These are phyloP conservation scores for Monosporascus sp. DNA, from an alignment of 2,329 filamentous ascomycete species.

Conservation along the genomic window DNA sequence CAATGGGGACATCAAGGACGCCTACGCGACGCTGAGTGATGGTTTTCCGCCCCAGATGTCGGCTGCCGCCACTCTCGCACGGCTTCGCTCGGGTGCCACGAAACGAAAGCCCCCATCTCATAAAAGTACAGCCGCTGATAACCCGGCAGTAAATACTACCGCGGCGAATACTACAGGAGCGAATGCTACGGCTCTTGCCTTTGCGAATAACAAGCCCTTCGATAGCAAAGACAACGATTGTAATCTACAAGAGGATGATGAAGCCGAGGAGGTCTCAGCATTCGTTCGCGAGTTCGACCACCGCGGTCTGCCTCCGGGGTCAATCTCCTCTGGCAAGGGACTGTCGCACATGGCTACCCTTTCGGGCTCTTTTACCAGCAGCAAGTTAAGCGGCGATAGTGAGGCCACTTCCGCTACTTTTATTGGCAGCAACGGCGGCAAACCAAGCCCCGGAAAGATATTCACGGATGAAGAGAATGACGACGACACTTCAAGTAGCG, in stretches of 20 bases:
- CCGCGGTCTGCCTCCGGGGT: constrained; percentile 33
- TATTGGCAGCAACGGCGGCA: constrained; percentile 5
- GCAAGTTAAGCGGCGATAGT: constrained; percentile 20
- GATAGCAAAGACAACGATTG: constrained; percentile 22
- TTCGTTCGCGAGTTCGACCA: constrained; percentile 29
- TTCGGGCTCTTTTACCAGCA: constrained; percentile 22
- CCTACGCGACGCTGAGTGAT: constrained; percentile 32
- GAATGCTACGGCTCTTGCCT: neutral
- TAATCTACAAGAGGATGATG: constrained; percentile 17
- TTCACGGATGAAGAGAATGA: constrained; percentile 15
- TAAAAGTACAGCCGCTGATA: neutral
- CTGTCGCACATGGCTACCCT: constrained; percentile 28
- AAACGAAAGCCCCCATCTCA: neutral
- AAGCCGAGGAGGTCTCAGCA: constrained; percentile 20
- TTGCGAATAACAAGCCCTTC: constrained; percentile 10
- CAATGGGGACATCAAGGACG: constrained; percentile 27
- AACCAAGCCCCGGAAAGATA: constrained; percentile 7
- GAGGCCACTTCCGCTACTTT: constrained; percentile 16
- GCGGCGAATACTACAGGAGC: neutral
- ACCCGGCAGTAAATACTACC: neutral
- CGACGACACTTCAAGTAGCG: constrained; percentile 18
- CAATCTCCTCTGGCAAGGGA: constrained; percentile 31
- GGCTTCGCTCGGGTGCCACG: neutral
- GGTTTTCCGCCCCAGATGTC: constrained; percentile 25
- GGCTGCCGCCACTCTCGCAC: constrained; percentile 10